Conservation (phyloP, 495 filamentous ascomycete species). For the Neurospora sp. region DNA sequence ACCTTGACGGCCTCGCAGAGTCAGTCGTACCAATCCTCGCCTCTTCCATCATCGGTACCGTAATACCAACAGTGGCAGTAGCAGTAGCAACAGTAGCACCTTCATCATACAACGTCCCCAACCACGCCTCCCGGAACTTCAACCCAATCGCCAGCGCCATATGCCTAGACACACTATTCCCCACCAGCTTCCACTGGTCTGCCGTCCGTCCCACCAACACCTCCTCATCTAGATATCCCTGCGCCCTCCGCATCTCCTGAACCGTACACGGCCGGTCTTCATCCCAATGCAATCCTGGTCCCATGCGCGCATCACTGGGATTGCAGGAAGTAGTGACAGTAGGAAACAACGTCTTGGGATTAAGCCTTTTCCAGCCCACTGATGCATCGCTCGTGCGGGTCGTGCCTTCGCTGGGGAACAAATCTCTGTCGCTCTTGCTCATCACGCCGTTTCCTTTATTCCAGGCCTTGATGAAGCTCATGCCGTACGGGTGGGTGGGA, state of each 20-base stretch:
- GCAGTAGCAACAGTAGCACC: neutral
- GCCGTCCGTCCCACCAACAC: conserved; percentile 46
- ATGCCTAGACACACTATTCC: conserved; percentile 60
- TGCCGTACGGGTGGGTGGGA: conserved; percentile 33
- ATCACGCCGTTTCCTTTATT: conserved; percentile 27
- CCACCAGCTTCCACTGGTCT: conserved; percentile 52
- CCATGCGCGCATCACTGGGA: conserved; percentile 38
- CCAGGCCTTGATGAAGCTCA: conserved; percentile 38
- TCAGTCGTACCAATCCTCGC: neutral
- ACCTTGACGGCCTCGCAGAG: neutral
- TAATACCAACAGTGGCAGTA: neutral
- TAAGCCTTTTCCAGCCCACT: conserved; percentile 41
- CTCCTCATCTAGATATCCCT: conserved; percentile 59
- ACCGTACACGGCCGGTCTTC: conserved; percentile 47
- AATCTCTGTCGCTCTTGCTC: conserved; percentile 22
- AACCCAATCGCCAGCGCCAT: conserved; percentile 54
- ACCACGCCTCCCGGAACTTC: conserved; percentile 49
- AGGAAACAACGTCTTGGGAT: conserved; percentile 38
- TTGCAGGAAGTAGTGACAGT: conserved; percentile 44
- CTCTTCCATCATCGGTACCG: neutral
- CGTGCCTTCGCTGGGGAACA: conserved; percentile 16
- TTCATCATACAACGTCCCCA: conserved; percentile 22
- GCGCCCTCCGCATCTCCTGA: conserved; percentile 53
- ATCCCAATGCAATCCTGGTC: conserved; percentile 48
- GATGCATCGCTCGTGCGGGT: conserved; percentile 11